Percentiles rank a stretch among this genome's conserved stretches.
Evolutionary conservation across 352 stramenopile genomes (phyloP).

Genomic region (Globisporangium rhizosaccharum): DNA sequence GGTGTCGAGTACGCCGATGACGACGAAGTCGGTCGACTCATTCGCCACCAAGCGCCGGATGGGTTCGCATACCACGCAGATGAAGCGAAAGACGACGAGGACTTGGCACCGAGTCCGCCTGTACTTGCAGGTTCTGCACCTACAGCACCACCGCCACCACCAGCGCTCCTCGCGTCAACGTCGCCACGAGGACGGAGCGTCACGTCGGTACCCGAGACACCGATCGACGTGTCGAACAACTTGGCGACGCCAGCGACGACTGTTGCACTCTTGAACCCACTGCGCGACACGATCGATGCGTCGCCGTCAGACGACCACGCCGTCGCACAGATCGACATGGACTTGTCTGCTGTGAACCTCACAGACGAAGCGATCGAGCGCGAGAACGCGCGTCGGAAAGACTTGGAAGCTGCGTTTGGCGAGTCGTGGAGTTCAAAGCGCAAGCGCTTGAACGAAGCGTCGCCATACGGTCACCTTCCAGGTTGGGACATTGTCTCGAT

Average conservation of each 20-base stretch:
- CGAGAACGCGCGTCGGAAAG: slow-evolving; percentile 73
- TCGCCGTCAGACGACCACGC: slow-evolving; percentile 19
- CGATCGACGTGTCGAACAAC: slow-evolving; percentile 47
- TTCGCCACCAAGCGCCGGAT: slow-evolving; percentile 63
- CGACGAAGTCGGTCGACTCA: slow-evolving; percentile 70
- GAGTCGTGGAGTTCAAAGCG: slow-evolving; percentile 95
- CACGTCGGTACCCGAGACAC: slow-evolving; percentile 53
- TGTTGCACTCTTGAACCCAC: slow-evolving; percentile 20
- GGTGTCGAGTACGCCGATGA: slow-evolving; percentile 73
- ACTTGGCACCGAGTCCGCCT: background rate
- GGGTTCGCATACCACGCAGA: slow-evolving; percentile 33
- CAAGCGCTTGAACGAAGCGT: slow-evolving; percentile 82
- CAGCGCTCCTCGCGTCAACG: background rate
- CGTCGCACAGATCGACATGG: slow-evolving; percentile 39
- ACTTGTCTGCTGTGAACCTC: slow-evolving; percentile 48
- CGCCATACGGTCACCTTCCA: slow-evolving; percentile 80
- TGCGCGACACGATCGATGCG: slow-evolving; percentile 17
- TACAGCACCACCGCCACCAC: background rate
- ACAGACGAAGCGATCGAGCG: slow-evolving; percentile 76
- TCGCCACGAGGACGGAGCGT: slow-evolving; percentile 5
- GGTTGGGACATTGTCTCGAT: slow-evolving; percentile 95
- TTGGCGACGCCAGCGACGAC: slow-evolving; percentile 48
- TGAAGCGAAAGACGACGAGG: slow-evolving; percentile 27
- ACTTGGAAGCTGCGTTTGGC: slow-evolving; percentile 88
- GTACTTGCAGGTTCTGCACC: background rate